Evolutionary conservation across 176 grass and related monocot genomes (phyloP).

Genomic region (Hyparrhenia diplandra): DNA sequence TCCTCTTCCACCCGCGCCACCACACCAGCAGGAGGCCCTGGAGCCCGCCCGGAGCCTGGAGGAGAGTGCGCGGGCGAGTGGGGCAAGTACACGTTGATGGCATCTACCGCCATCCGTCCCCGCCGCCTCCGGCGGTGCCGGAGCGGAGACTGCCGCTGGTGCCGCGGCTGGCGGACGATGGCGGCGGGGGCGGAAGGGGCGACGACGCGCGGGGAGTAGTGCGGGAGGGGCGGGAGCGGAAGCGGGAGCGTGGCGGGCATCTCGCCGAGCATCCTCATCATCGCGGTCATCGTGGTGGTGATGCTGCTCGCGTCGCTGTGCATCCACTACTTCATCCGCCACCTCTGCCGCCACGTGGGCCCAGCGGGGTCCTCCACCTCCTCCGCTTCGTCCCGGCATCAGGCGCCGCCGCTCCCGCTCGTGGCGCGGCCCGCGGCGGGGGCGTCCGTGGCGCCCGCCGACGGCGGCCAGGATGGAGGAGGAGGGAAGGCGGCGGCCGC

Average conservation of each 20-base stretch:
- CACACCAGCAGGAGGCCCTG: neutral
- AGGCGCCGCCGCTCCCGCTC: constrained; percentile 40
- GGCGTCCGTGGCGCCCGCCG: constrained; percentile 5
- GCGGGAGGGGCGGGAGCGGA: neutral
- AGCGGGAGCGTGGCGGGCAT: constrained; percentile 42
- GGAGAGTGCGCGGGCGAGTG: neutral
- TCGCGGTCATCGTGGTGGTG: constrained; percentile 57
- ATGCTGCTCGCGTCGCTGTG: constrained; percentile 50
- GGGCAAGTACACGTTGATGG: constrained; percentile 5
- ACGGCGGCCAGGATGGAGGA: neutral
- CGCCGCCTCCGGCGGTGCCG: neutral
- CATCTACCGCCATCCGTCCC: constrained; percentile 1
- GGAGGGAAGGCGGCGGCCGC: constrained; percentile 33
- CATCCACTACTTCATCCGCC: constrained; percentile 57
- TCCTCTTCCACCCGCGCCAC: neutral
- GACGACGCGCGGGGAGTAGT: neutral
- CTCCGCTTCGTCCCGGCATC: neutral
- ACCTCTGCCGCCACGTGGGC: constrained; percentile 34
- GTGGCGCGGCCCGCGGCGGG: neutral
- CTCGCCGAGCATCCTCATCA: constrained; percentile 62
- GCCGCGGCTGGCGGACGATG: constrained; percentile 21
- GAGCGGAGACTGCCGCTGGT: constrained; percentile 32
- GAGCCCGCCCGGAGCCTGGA: neutral
- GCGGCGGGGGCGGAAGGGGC: neutral
- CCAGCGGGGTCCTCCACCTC: neutral